Evolutionary conservation across 2,329 filamentous ascomycete species (phyloP).

Genomic region (Cercospora sesami): DNA sequence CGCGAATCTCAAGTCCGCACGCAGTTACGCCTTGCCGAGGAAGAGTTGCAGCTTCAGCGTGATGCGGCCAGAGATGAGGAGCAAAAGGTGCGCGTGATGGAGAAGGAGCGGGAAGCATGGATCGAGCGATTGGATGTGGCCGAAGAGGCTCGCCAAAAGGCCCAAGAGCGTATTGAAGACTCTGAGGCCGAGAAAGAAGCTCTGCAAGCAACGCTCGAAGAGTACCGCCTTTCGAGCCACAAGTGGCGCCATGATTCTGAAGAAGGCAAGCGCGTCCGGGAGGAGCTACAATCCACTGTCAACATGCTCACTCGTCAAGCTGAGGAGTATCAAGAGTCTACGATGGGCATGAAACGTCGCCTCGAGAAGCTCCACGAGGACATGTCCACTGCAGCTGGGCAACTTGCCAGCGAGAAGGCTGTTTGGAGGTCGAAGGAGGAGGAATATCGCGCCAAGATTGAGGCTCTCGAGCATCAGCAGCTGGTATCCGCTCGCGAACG

Average conservation of each 20-base stretch:
- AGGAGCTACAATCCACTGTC: slow-evolving; percentile 62
- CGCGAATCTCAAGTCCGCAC: slow-evolving; percentile 48
- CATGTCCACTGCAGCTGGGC: slow-evolving; percentile 74
- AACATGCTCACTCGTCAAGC: slow-evolving; percentile 78
- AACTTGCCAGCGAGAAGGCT: slow-evolving; percentile 80
- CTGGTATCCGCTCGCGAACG: slow-evolving; percentile 47
- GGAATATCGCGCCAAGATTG: slow-evolving; percentile 55
- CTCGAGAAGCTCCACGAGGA: slow-evolving; percentile 84
- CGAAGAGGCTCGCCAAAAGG: slow-evolving; percentile 32
- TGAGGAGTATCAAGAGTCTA: slow-evolving; percentile 68
- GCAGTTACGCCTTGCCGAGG: slow-evolving; percentile 51
- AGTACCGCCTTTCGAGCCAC: slow-evolving; percentile 62
- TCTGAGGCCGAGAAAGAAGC: slow-evolving; percentile 61
- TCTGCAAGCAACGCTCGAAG: slow-evolving; percentile 61
- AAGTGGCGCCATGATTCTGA: slow-evolving; percentile 62
- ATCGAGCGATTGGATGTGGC: slow-evolving; percentile 43
- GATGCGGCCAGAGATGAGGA: slow-evolving; percentile 47
- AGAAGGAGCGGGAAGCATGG: slow-evolving; percentile 45
- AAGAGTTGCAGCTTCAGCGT: slow-evolving; percentile 50
- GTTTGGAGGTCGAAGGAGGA: slow-evolving; percentile 69
- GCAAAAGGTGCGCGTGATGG: slow-evolving; percentile 44
- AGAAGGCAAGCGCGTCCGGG: slow-evolving; percentile 61
- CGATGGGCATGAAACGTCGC: slow-evolving; percentile 67
- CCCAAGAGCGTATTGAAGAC: slow-evolving; percentile 38
- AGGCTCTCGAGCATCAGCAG: slow-evolving; percentile 56